Base-by-base conservation (phyloP, 345 rosid species). In the Gossypium ekmanianum region DNA sequence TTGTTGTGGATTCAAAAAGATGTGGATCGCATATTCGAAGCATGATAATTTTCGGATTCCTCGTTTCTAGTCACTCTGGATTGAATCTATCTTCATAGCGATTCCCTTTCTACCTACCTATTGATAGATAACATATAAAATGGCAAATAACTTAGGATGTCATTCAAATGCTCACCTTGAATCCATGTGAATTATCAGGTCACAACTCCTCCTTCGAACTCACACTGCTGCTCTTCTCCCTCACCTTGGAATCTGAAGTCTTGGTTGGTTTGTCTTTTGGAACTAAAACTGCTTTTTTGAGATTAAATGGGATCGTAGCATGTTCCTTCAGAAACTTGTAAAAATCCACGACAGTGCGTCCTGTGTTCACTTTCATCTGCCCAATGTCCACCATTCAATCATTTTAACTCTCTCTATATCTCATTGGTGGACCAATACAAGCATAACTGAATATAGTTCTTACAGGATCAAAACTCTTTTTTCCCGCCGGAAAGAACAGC, bases 401-500 rank as follows among this genome's bases (percentile, higher is more conserved):
- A 24, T 27, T 57, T 72, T 26, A 45, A 50, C 43, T 61, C 17
- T 3, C 26, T 74, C 71, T 22, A 64, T 41, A 41, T n/a, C 12
- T n/a, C 26, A n/a, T 10, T 41, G 50, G 26, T 41, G 50, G 2
- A 39, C 41, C 11, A 11, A 64, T 64, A 41, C 3, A 63, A 63
- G 26, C 16, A 3, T 48, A 41, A 64, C n/a, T 17, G 24, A 3
- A 18, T 17, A 41, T 8, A 47, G 59, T 41, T 74, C 91, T 89
- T 85, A 95, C 99, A 2, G 99, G 98, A 71, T 95, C 97, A 62
- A 88, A 95, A 79, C 96, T 90, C 86, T 91, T 95, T 87, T 93
- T 95, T 74, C 99, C 97, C 12, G 98, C 98, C 48, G 99, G 98
- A 85, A 88, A 95, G 90, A 95, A 95, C 67, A 95, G 87, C 73